Percentiles rank a stretch among this genome's conserved stretches.
phyloP scores from a whole-genome alignment of 108 stramenopile genomes.

The Licmophora abbreviata region DNA sequence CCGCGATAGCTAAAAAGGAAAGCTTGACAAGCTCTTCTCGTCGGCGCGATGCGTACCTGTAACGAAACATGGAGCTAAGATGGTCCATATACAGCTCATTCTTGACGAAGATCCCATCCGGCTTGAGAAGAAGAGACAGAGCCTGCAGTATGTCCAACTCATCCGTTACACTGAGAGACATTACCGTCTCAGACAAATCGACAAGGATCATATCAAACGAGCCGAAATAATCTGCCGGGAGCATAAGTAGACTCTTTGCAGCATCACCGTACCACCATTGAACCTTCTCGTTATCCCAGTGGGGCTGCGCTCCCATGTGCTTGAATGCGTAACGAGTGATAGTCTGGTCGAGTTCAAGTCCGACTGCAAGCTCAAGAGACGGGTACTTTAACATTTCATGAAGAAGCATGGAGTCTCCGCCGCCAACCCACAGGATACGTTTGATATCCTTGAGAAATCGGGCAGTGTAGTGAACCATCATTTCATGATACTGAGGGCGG shows the following conservation, averaged over 20 bases:
- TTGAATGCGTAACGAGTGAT: conserved; percentile 62
- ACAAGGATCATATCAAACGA: conserved; percentile 83
- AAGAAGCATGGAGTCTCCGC: conserved; percentile 84
- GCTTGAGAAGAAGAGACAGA: conserved; percentile 59
- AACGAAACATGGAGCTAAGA: conserved; percentile 54
- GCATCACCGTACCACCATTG: conserved; percentile 92
- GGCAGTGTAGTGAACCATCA: conserved; percentile 67
- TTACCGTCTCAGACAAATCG: conserved; percentile 75
- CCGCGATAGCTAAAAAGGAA: not conserved
- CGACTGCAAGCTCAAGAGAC: conserved; percentile 60
- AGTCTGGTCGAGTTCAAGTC: conserved; percentile 77
- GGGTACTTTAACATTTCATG: conserved; percentile 79
- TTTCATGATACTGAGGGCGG: conserved; percentile 83
- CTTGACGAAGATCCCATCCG: conserved; percentile 80
- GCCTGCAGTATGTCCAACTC: conserved; percentile 73
- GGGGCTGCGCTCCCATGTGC: conserved; percentile 66
- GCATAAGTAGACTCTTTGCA: conserved; percentile 61
- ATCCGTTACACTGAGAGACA: conserved; percentile 60
- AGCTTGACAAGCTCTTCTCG: not conserved
- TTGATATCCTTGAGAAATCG: conserved; percentile 52
- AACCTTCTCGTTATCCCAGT: conserved; percentile 74
- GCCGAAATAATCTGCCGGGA: conserved; percentile 74
- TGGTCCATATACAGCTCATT: conserved; percentile 70
- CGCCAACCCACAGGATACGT: conserved; percentile 72
- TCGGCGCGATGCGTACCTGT: conserved; percentile 16